phyloP scores from a whole-genome alignment of 352 stramenopile genomes.

The Plasmopara halstedii region DNA sequence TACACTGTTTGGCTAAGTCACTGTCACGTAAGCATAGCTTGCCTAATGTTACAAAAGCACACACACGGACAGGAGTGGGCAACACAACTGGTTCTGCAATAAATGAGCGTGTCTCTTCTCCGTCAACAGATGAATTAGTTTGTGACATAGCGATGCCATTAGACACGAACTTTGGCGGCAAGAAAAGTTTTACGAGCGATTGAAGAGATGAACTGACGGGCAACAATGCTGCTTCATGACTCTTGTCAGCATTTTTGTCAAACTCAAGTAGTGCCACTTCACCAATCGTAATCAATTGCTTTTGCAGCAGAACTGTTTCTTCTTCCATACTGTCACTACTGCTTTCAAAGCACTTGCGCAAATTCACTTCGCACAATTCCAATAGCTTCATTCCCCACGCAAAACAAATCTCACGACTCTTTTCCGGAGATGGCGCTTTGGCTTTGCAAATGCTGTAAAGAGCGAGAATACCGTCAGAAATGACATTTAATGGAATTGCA shows the following conservation, averaged over 20 bases:
- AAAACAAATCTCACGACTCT: conserved; percentile 52
- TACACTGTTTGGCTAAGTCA: conserved; percentile 86
- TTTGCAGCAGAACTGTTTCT: conserved; percentile 55
- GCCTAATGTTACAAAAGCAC: conserved; percentile 91
- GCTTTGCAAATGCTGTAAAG: conserved; percentile 76
- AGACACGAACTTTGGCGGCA: conserved; percentile 54
- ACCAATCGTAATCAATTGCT: conserved; percentile 73
- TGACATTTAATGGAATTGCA: conserved; percentile 70
- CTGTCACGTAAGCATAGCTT: conserved; percentile 96
- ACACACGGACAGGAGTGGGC: conserved; percentile 79
- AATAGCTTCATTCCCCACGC: conserved; percentile 60
- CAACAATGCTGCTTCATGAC: conserved; percentile 34
- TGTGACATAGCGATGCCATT: conserved; percentile 15
- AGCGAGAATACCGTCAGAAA: conserved; percentile 60
- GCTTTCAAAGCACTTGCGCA: conserved; percentile 54
- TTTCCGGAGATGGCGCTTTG: conserved; percentile 44
- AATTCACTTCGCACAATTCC: conserved; percentile 50
- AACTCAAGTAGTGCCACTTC: conserved; percentile 78
- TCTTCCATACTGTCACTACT: conserved; percentile 42
- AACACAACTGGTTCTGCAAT: conserved; percentile 29
- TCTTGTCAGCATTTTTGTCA: conserved; percentile 66
- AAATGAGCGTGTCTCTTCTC: conserved; percentile 10
- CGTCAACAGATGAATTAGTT: conserved; percentile 14
- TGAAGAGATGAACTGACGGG: conserved; percentile 40
- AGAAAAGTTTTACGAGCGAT: conserved; percentile 69